phyloP scores from a whole-genome alignment of 305 asterid genomes.

The Fraxinus nigra region DNA sequence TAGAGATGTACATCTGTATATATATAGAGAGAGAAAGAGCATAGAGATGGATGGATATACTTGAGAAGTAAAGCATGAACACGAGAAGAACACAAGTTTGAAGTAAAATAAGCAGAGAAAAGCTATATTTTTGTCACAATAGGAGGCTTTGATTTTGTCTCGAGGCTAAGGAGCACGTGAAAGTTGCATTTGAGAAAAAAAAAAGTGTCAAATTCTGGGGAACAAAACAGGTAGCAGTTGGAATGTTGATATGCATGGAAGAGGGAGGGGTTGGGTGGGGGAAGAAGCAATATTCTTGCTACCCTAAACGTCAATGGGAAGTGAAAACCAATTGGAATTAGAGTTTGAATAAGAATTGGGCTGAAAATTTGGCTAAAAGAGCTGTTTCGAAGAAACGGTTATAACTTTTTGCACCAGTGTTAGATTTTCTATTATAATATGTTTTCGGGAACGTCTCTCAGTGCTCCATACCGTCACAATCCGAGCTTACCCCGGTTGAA shows the following conservation, averaged over 20 bases:
- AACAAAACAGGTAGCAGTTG: constrained; percentile 20
- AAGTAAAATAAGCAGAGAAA: constrained; percentile 7
- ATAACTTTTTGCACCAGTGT: too few relatives aligned
- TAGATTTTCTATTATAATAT: too few relatives aligned
- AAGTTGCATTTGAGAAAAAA: constrained; percentile 20
- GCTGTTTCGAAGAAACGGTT: too few relatives aligned
- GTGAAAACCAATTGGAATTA: too few relatives aligned
- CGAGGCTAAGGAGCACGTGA: constrained; percentile 19
- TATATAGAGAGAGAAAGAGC: background rate
- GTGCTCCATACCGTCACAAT: too few relatives aligned
- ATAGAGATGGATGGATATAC: background rate
- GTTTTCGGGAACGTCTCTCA: too few relatives aligned
- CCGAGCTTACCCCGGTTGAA: too few relatives aligned
- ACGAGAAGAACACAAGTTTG: constrained; percentile 18
- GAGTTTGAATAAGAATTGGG: too few relatives aligned
- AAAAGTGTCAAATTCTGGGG: constrained; percentile 4
- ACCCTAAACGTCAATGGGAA: background rate
- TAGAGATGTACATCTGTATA: background rate
- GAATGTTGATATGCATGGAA: constrained; percentile 22
- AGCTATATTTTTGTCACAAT: constrained; percentile 22
- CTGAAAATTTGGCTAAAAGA: too few relatives aligned
- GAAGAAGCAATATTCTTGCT: background rate
- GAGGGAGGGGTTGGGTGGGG: background rate
- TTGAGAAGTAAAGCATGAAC: constrained; percentile 3
- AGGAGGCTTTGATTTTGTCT: constrained; percentile 14